These are phyloP conservation scores for Verticillium isaacii DNA, from an alignment of 2,329 filamentous ascomycete genomes.

Conservation along the genomic window DNA sequence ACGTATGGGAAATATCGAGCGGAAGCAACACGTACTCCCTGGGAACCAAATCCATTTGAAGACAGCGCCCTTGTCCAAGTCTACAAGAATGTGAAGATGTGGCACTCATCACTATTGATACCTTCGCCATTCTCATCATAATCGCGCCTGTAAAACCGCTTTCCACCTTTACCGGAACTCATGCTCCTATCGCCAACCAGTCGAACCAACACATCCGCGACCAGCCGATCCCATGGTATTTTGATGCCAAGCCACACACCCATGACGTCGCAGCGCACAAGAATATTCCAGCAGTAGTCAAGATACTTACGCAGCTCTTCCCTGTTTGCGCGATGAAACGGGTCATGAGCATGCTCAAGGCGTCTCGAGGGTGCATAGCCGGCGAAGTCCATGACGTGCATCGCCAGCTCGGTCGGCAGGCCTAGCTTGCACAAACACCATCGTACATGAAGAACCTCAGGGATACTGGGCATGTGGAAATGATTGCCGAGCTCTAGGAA, in stretches of 20 bases:
- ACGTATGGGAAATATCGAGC: too few relatives aligned
- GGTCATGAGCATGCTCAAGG: constrained; percentile 12
- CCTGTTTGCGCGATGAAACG: constrained; percentile 13
- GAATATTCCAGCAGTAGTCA: constrained; percentile 19
- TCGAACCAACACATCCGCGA: neutral
- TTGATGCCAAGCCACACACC: neutral
- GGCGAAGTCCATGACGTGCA: constrained; percentile 10
- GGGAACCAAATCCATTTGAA: too few relatives aligned
- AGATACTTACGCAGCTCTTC: constrained; percentile 19
- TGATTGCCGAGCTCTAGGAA: constrained; percentile 3
- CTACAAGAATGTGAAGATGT: too few relatives aligned
- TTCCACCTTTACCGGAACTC: neutral
- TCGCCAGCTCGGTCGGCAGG: constrained; percentile 13
- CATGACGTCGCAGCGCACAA: constrained; percentile 18
- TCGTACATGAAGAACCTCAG: constrained; percentile 5
- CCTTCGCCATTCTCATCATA: too few relatives aligned
- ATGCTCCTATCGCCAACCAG: neutral
- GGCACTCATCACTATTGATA: too few relatives aligned
- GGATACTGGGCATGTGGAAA: neutral
- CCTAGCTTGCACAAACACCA: constrained; percentile 7
- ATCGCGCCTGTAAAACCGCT: neutral
- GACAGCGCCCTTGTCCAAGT: too few relatives aligned
- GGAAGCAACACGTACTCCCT: too few relatives aligned
- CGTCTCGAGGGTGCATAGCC: constrained; percentile 6
- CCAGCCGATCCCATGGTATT: neutral